These are phyloP conservation scores for Nicotiana attenuata DNA, from an alignment of 257 asterid species.

Conservation along the genomic window DNA sequence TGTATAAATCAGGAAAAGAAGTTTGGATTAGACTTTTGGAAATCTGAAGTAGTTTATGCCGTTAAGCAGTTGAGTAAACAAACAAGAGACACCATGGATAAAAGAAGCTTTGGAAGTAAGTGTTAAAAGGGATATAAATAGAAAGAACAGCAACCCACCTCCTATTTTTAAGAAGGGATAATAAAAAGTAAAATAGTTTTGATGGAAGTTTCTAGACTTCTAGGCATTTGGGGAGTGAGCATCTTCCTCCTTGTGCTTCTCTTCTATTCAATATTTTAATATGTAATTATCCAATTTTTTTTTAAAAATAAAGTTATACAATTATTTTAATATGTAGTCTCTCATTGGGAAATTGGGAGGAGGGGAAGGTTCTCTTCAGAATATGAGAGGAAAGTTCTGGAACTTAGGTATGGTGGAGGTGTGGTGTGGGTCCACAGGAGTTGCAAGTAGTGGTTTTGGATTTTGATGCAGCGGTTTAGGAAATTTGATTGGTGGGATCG, in stretches of 20 bases:
- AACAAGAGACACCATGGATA: neutral
- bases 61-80: conserved; percentile 15
- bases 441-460: neutral
- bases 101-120: neutral
- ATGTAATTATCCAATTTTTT: neutral
- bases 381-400: neutral
- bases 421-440: conserved; percentile 11
- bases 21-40: neutral
- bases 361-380: neutral
- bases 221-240: conserved; percentile 8
- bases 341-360: conserved; percentile 14
- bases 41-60: conserved; percentile 12
- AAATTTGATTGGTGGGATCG: conserved; percentile 11
- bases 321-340: conserved; percentile 18
- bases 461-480: neutral
- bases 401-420: conserved; percentile 17
- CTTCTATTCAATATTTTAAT: neutral
- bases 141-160: neutral
- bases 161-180: neutral
- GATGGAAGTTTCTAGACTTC: conserved; percentile 55
- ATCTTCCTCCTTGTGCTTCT: conserved; percentile 16
- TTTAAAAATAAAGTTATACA: neutral
- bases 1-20: neutral
- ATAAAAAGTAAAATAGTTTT: neutral
- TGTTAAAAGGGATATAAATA: neutral